Base-by-base conservation (phyloP, 176 grass and related monocot genomes). In the Stipa capillata region DNA sequence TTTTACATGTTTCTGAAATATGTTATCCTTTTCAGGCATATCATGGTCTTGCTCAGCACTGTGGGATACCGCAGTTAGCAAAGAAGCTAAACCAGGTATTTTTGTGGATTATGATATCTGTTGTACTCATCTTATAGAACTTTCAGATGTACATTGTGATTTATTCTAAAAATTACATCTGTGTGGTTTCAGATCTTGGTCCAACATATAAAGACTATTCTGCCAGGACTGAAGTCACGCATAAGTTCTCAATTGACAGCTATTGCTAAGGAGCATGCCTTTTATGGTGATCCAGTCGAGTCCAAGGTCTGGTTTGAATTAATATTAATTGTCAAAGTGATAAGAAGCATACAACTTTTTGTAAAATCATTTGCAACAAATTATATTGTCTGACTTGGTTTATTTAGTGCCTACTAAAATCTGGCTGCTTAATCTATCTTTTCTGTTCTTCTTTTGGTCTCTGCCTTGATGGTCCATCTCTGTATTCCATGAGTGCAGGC, bases 1-100 rank as follows among this genome's bases (percentile, higher is more conserved):
- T 74, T 70, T 65, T 77, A 66, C 15, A 13, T 72, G 1, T 51
- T 65, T 63, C 62, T 51, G 41, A 66, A 79, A 83, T n/a, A n/a
- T 37, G 23, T 74, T 4, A 57, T 13, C 69, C 45, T 58, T 47
- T 87, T 57, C 82, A 99, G 96, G 96, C 89, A 81, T 99, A 99
- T 73, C 86, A 99, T 73, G 92, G 90, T 73, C 83, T 99, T 88
- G 70, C 96, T 77, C 86, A 95, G 74, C 87, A 87, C 65, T 99
- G 96, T 81, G 96, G 96, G 37, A 87, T 99, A 84, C 90, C 90
- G 11, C 90, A 99, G 54, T 82, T 99, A 85, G 96, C 96, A 40
- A 99, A 95, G 86, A 99, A 99, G 89, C 77, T 99, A 65, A 99
- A 99, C 29, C 92, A 89, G 86, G 96, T 99, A 81, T 43, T 74